Percentiles rank a stretch among this genome's conserved stretches.
phyloP scores from a whole-genome alignment of 169 alveolate species.

The Plasmodium ovale region DNA sequence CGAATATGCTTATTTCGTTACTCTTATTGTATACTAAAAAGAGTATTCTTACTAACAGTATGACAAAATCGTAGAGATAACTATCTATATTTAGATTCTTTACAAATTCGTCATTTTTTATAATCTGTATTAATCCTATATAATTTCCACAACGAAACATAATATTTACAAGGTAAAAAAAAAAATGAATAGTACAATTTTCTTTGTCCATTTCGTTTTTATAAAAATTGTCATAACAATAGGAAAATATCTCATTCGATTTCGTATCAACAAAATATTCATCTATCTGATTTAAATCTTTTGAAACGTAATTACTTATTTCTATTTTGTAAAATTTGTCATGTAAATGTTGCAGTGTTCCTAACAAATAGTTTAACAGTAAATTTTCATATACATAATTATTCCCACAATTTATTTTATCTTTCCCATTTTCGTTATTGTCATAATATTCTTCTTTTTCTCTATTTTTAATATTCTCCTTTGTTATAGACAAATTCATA shows the following conservation, averaged over 20 bases:
- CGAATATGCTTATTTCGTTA: slow-evolving; percentile 50
- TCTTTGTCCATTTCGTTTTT: slow-evolving; percentile 75
- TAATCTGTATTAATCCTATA: slow-evolving; percentile 70
- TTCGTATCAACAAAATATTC: slow-evolving; percentile 66
- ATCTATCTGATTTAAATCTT: slow-evolving; percentile 63
- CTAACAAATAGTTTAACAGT: slow-evolving; percentile 50
- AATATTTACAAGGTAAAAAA: slow-evolving; percentile 59
- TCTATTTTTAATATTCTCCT: slow-evolving; percentile 47
- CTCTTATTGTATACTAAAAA: slow-evolving; percentile 47
- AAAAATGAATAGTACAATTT: slow-evolving; percentile 67
- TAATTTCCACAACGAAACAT: slow-evolving; percentile 76
- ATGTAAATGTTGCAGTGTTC: slow-evolving; percentile 75
- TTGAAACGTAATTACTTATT: slow-evolving; percentile 66
- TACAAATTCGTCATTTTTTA: slow-evolving; percentile 52
- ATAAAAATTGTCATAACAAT: slow-evolving; percentile 72
- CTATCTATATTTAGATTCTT: slow-evolving; percentile 45
- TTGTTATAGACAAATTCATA: slow-evolving; percentile 62
- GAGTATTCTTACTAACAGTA: slow-evolving; percentile 68
- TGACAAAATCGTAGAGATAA: slow-evolving; percentile 58
- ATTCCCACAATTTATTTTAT: background rate
- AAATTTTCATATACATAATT: slow-evolving; percentile 63
- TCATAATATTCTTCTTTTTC: slow-evolving; percentile 46
- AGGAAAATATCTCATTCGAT: slow-evolving; percentile 66
- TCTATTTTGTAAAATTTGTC: slow-evolving; percentile 72
- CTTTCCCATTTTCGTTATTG: slow-evolving; percentile 10